Percentiles rank a stretch among this genome's conserved stretches.
These are phyloP conservation scores for Marsdenia floribunda DNA, from an alignment of 257 asterid species.

Conservation along the genomic window DNA sequence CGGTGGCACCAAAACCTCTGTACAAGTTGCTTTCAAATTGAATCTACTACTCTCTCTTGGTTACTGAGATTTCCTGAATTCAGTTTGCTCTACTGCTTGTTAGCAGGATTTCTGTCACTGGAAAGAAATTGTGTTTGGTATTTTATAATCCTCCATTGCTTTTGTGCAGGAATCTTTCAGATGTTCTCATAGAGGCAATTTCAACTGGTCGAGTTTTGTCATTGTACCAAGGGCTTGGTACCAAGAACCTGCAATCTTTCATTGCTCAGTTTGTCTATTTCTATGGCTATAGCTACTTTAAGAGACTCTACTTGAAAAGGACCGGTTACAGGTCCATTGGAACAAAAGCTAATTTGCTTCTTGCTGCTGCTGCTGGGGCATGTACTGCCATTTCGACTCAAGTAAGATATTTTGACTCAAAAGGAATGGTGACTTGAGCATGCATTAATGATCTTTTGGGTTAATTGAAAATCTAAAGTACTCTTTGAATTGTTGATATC, in stretches of 20 bases:
- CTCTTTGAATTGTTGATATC: background rate
- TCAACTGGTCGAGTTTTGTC: conserved; percentile 32
- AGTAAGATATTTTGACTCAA: conserved; percentile 20
- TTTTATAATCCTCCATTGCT: background rate
- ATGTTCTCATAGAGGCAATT: conserved; percentile 39
- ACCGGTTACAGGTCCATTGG: conserved; percentile 44
- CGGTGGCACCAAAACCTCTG: background rate
- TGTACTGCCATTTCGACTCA: conserved; percentile 39
- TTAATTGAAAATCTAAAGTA: background rate
- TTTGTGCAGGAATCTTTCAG: conserved; percentile 36
- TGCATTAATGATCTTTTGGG: background rate
- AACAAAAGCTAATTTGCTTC: conserved; percentile 36
- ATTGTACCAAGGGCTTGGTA: conserved; percentile 46
- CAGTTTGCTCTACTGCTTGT: background rate
- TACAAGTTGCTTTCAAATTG: background rate
- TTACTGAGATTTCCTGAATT: background rate
- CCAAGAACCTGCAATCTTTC: conserved; percentile 41
- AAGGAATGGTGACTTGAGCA: no score
- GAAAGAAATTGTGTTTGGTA: background rate
- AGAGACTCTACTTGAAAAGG: conserved; percentile 34
- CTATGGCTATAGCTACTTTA: conserved; percentile 45
- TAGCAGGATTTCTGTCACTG: background rate
- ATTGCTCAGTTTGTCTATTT: conserved; percentile 40
- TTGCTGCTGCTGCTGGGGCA: conserved; percentile 51
- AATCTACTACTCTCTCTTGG: background rate